These are phyloP conservation scores for Chlorella vulgaris DNA, from an alignment of 139 green algal genomes.

Conservation along the genomic window DNA sequence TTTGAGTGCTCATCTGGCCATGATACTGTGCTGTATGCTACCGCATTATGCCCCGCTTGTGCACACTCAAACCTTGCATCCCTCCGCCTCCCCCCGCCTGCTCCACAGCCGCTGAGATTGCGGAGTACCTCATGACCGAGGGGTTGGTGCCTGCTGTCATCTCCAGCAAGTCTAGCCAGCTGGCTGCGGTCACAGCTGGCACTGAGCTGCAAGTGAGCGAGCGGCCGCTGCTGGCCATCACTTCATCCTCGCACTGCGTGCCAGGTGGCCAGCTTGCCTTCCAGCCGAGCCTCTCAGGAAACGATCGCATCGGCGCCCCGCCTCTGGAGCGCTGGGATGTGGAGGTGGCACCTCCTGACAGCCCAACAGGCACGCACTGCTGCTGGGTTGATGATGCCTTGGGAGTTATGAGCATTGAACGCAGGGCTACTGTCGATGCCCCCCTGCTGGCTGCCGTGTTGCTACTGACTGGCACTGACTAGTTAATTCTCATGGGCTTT, in stretches of 20 bases:
- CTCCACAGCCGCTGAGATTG: constrained; percentile 36
- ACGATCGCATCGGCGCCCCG: constrained; percentile 48
- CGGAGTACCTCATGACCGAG: constrained; percentile 26
- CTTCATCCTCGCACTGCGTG: constrained; percentile 17
- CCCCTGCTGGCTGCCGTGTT: too few relatives aligned
- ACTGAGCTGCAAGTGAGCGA: not conserved
- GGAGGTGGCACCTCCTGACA: constrained; percentile 30
- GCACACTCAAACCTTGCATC: too few relatives aligned
- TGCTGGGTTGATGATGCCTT: not conserved
- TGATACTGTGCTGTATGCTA: too few relatives aligned
- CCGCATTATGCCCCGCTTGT: too few relatives aligned
- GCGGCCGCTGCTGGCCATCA: constrained; percentile 13
- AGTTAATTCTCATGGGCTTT: too few relatives aligned
- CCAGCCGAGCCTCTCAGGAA: not conserved
- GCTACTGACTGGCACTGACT: too few relatives aligned
- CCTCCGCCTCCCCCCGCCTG: too few relatives aligned
- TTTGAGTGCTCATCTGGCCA: too few relatives aligned
- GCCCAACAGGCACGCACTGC: not conserved
- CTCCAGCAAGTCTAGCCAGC: too few relatives aligned
- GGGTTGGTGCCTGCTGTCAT: not conserved
- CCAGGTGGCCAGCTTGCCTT: constrained; percentile 41
- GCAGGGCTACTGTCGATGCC: too few relatives aligned
- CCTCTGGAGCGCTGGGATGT: constrained; percentile 62
- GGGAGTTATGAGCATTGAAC: too few relatives aligned
- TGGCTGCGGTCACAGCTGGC: too few relatives aligned